Evolutionary conservation across 2,329 filamentous ascomycete genomes (phyloP), one percentile per base, ranked within the genome.

Genomic region (Penicillium sp.): DNA sequence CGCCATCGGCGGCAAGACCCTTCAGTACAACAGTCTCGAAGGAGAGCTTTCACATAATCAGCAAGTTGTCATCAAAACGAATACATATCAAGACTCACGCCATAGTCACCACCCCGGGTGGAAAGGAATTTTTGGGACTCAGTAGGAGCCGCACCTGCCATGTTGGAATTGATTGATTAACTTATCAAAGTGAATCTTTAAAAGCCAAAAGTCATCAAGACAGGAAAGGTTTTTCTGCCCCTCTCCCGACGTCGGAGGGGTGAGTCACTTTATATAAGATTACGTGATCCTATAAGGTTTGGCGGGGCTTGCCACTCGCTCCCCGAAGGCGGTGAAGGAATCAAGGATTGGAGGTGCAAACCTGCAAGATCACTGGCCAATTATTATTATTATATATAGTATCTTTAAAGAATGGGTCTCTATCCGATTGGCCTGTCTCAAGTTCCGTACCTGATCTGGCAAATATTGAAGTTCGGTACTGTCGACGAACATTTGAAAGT

Each of bases 11-110:
- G 55, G 91, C 92, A 54, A 96, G 85, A 43, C 92, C 92, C 75
- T 96, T 95, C 62, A 96, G 81, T 40, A 96, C 91, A 45, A 92
- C 92, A 51, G 92, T 87, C 75, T 97, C 92, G 73, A 97, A 96
- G 8, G 18, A 41, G 42, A 37, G 25, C n/a, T 46, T 64, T 47
- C 65, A 57, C 44, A 29, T 50, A 12, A 49, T 51, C 35, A 46
- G 23, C 23, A 25, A 22, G 22, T 44, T 45, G 27, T 15, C 23
- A 26, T 41, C 22, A 11, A 8, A 31, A 22, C 40, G 25, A 31
- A 9, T 6, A 44, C 37, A 43, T 44, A 25, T 22, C 7, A 26
- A n/a, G n/a, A 63, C 66, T 43, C 58, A 72, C 70, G 12, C 68
- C 68, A 47, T 65, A 68, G 45, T 68, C 68, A 27, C 56, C 68